A percentile compares a stretch with the other conserved stretches of the same genome.
Evolutionary conservation across 2,329 filamentous ascomycete species (phyloP).

Genomic region (Emydomyces testavorans): DNA sequence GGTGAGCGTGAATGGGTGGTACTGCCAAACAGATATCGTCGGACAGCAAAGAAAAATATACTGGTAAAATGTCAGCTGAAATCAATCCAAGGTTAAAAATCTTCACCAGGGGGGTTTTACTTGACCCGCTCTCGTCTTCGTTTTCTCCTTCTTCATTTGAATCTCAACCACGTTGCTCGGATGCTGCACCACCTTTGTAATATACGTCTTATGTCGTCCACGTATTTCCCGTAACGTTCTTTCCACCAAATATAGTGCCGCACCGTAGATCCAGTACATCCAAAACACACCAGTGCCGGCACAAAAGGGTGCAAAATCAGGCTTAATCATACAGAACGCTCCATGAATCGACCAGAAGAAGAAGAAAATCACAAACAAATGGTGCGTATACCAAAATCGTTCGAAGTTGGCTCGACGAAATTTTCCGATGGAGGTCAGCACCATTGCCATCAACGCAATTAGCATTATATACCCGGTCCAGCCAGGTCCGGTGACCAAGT

Average conservation of each 20-base stretch:
- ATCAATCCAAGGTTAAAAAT: background rate
- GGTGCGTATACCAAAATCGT: conserved; percentile 83
- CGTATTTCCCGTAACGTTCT: conserved; percentile 66
- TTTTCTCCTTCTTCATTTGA: conserved; percentile 82
- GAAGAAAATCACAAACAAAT: conserved; percentile 80
- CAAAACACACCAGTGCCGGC: conserved; percentile 69
- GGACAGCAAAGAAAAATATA: conserved; percentile 86
- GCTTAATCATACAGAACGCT: conserved; percentile 82
- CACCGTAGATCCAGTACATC: conserved; percentile 82
- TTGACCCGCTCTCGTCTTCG: conserved; percentile 66
- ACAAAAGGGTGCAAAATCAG: conserved; percentile 62
- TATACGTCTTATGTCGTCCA: conserved; percentile 70
- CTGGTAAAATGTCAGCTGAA: conserved; percentile 22
- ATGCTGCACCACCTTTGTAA: conserved; percentile 82
- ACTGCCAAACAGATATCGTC: conserved; percentile 76
- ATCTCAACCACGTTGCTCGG: conserved; percentile 83
- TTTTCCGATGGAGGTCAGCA: conserved; percentile 65
- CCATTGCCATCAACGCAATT: conserved; percentile 65
- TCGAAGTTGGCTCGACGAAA: conserved; percentile 71
- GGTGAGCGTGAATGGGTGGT: conserved; percentile 76
- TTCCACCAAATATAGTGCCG: conserved; percentile 69
- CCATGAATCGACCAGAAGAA: conserved; percentile 85
- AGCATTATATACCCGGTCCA: conserved; percentile 85
- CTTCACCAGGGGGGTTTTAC: conserved; percentile 19
- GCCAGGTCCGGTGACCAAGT: conserved; percentile 66